Evolutionary conservation across 768 basidiomycete genomes (phyloP).

Genomic region (Hericium erinaceus): DNA sequence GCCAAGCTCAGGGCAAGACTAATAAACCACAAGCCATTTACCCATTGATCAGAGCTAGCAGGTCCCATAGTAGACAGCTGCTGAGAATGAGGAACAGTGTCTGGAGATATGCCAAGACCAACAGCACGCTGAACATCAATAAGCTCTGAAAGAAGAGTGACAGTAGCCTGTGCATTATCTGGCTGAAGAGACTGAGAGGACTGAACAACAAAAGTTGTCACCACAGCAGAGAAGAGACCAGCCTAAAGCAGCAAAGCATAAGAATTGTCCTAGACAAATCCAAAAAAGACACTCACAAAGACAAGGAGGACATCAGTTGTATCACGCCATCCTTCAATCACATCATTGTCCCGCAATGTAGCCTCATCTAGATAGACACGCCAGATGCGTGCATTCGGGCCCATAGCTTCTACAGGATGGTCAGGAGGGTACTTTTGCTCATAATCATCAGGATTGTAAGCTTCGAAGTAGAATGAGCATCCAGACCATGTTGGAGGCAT

Average conservation of each 20-base stretch:
- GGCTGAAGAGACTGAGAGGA: not conserved
- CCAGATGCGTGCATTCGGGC: not conserved
- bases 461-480: too few relatives aligned
- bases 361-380: not conserved
- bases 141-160: not conserved
- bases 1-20: not conserved
- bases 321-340: not conserved
- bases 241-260: too few relatives aligned
- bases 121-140: not conserved
- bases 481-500: too few relatives aligned
- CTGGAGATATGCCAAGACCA: not conserved
- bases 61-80: not conserved
- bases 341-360: not conserved
- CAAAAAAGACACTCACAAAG: not conserved
- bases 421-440: not conserved
- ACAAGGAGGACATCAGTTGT: not conserved
- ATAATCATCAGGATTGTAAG: not conserved
- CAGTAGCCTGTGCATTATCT: not conserved
- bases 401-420: not conserved
- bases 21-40: not conserved
- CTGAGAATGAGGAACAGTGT: not conserved
- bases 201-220: not conserved
- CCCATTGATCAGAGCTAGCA: not conserved
- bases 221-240: not conserved
- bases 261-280: not conserved